Evolutionary conservation across 2,329 filamentous ascomycete genomes (phyloP).

Genomic region (Aureobasidium leucospermi): DNA sequence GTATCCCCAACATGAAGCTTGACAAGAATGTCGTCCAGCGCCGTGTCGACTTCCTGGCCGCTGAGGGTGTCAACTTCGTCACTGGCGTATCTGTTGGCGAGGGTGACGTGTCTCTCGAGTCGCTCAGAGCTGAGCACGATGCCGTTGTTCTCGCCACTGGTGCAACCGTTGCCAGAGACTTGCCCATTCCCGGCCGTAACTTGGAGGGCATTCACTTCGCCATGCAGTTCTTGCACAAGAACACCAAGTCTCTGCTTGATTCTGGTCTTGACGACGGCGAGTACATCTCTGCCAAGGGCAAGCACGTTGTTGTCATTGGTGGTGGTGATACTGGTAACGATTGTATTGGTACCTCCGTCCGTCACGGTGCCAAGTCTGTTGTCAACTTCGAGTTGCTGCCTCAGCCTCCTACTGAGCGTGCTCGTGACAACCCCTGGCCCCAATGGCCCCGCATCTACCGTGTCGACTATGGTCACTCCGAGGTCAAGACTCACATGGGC

Average conservation of each 20-base stretch:
- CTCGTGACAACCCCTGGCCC: slow-evolving; percentile 92
- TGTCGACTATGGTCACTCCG: slow-evolving; percentile 94
- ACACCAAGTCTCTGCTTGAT: slow-evolving; percentile 95
- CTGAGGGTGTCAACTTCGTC: slow-evolving; percentile 78
- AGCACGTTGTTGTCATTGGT: slow-evolving; percentile 93
- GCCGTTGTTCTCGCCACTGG: slow-evolving; percentile 88
- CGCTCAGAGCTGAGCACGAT: slow-evolving; percentile 66
- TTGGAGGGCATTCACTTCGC: slow-evolving; percentile 89
- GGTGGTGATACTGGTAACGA: slow-evolving; percentile 97
- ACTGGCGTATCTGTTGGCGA: slow-evolving; percentile 72
- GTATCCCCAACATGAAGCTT: slow-evolving; percentile 99
- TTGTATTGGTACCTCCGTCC: slow-evolving; percentile 93
- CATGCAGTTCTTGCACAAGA: slow-evolving; percentile 95
- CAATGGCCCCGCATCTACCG: slow-evolving; percentile 98
- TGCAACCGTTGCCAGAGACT: slow-evolving; percentile 84
- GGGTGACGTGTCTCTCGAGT: slow-evolving; percentile 57
- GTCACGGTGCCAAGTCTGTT: slow-evolving; percentile 90
- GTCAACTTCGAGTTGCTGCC: slow-evolving; percentile 95
- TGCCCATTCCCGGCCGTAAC: slow-evolving; percentile 83
- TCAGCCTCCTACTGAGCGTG: slow-evolving; percentile 84
- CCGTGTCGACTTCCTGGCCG: slow-evolving; percentile 88
- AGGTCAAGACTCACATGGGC: slow-evolving; percentile 93
- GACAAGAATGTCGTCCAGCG: slow-evolving; percentile 97
- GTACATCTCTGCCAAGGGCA: slow-evolving; percentile 92
- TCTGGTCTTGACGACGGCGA: slow-evolving; percentile 74